These are phyloP conservation scores for Phyllachora maydis DNA, from an alignment of 2,329 filamentous ascomycete species.

Conservation along the genomic window DNA sequence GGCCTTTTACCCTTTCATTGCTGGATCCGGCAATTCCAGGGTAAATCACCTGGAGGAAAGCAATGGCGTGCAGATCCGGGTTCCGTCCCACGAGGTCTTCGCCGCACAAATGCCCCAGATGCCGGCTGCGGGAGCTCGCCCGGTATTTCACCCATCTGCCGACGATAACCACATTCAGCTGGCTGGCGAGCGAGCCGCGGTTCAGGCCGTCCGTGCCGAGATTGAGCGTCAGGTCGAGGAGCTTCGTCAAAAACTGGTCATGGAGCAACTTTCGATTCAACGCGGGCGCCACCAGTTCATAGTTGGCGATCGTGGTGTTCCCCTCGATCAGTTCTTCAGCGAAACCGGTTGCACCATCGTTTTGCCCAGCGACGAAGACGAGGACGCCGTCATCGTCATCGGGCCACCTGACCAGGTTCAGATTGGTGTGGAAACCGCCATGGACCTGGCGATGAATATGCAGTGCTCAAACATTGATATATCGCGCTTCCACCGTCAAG, in stretches of 20 bases:
- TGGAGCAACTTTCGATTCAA: conserved; percentile 66
- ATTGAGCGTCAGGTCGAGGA: conserved; percentile 64
- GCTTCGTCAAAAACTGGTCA: conserved; percentile 52
- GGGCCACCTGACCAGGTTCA: conserved; percentile 58
- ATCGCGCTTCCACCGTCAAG: conserved; percentile 55
- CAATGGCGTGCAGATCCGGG: conserved; percentile 59
- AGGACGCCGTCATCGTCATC: conserved; percentile 68
- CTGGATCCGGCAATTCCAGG: conserved; percentile 52
- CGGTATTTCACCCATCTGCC: conserved; percentile 50
- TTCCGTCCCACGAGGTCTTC: conserved; percentile 68
- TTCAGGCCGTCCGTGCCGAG: conserved; percentile 58
- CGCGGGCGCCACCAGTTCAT: conserved; percentile 88
- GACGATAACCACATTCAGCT: conserved; percentile 63
- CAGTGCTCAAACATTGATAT: conserved; percentile 70
- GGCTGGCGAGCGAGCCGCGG: conserved; percentile 65
- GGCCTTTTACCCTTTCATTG: conserved; percentile 91
- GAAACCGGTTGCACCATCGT: conserved; percentile 84
- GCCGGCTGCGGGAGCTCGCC: conserved; percentile 39
- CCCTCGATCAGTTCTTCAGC: conserved; percentile 68
- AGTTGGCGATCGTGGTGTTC: conserved; percentile 62
- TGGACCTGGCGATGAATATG: conserved; percentile 77
- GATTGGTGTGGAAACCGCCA: conserved; percentile 59
- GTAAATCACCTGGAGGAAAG: conserved; percentile 48
- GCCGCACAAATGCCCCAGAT: conserved; percentile 44
- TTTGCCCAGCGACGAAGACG: conserved; percentile 56